Evolutionary conservation across 2,329 filamentous ascomycete species (phyloP), one percentile per base, ranked within the genome.

Genomic region (Emericellopsis cladophorae): DNA sequence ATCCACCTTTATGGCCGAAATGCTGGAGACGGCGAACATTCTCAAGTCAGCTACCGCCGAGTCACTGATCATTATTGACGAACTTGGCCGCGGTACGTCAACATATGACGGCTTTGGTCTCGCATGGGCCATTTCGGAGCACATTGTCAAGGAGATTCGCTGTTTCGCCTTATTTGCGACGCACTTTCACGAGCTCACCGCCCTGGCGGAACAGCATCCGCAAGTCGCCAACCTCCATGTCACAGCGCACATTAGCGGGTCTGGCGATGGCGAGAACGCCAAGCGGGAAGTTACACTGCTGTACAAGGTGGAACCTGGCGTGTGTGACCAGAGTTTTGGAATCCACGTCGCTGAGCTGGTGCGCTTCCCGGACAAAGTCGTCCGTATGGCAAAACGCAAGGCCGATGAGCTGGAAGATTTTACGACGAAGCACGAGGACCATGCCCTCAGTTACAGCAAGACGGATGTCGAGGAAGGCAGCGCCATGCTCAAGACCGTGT

Each of bases 1-100:
- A 2, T 95, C 87, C 4, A 98, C 92, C 0, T 98, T 98, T 61
- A 98, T 98, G 93, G 92, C 92, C 2, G 92, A 98, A 65, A 98
- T 98, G 92, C 75, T 98, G 18, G 92, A 98, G 60, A 98, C 92
- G 2, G 88, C 92, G 49, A 96, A 96, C 58, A 98, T 98, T 48
- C 79, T 98, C 55, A 96, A 96, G 65, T 93, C 87, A 0, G 92
- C 92, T 2, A 98, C 92, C 0, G 79, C 83, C 26, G 92, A 98
- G 57, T 95, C 87, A 5, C 74, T 98, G 40, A 96, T 98, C 64
- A 96, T 98, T 60, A 95, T 98, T 51, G 93, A 98, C 59, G 92
- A 98, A 60, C 77, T 98, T 2, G 92, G 92, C 39, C 86, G 92
- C 45, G 92, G 92, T 43, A 98, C 92, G 0, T 95, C 88, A 46